These are phyloP conservation scores for Diplocarpon mali DNA, from an alignment of 2,329 filamentous ascomycete species.

Conservation along the genomic window DNA sequence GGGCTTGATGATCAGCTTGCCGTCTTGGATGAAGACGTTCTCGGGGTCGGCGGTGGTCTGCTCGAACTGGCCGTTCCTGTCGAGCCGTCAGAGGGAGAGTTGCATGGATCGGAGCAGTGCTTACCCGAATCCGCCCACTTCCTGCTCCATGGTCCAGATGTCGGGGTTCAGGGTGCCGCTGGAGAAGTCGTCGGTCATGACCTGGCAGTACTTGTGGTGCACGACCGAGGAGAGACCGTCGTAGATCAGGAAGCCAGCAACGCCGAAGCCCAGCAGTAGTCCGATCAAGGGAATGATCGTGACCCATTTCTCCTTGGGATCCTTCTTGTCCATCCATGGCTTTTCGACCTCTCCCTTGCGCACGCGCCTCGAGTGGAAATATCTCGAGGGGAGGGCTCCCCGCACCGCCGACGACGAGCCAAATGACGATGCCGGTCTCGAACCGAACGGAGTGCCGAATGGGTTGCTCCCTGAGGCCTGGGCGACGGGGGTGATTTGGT, in stretches of 20 bases:
- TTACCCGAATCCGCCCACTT: slow-evolving; percentile 30
- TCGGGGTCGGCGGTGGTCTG: slow-evolving; percentile 60
- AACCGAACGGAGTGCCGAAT: slow-evolving; percentile 30
- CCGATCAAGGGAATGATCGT: slow-evolving; percentile 69
- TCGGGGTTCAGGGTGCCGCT: slow-evolving; percentile 36
- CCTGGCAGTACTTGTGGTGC: slow-evolving; percentile 51
- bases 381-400: slow-evolving; percentile 18
- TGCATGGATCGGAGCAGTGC: slow-evolving; percentile 45
- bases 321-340: slow-evolving; percentile 63
- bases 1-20: slow-evolving; percentile 62
- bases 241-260: slow-evolving; percentile 64
- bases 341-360: slow-evolving; percentile 63
- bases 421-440: slow-evolving; percentile 32
- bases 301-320: slow-evolving; percentile 77
- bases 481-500: slow-evolving; percentile 22
- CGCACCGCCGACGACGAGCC: slow-evolving; percentile 31
- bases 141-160: slow-evolving; percentile 40
- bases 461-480: slow-evolving; percentile 14
- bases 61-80: slow-evolving; percentile 71
- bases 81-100: slow-evolving; percentile 7
- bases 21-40: slow-evolving; percentile 63
- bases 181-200: slow-evolving; percentile 39
- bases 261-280: slow-evolving; percentile 53
- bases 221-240: slow-evolving; percentile 63
- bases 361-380: slow-evolving; percentile 37